Conservation (phyloP, 176 grass and related monocot genomes). For the Oryza punctata region DNA sequence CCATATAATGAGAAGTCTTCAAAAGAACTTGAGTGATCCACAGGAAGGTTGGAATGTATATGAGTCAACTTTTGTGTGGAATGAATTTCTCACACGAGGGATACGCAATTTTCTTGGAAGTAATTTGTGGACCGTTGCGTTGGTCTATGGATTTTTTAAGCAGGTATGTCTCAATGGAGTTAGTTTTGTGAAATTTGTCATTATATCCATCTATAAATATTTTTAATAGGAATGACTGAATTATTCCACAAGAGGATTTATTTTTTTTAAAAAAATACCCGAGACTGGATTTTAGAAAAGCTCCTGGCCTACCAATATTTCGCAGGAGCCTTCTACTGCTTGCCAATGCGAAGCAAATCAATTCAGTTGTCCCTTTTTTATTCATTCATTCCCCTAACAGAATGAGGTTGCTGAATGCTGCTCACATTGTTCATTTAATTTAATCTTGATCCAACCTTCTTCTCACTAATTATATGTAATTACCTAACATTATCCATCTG, state of each 20-base stretch:
- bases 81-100: constrained; percentile 71
- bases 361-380: not conserved
- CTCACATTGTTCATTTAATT: not conserved
- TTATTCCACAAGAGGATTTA: not conserved
- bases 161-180: constrained; percentile 56
- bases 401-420: constrained; percentile 10
- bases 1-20: constrained; percentile 80
- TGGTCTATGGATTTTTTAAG: constrained; percentile 95
- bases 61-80: constrained; percentile 93
- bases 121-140: constrained; percentile 75
- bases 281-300: not conserved
- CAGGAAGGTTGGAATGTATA: constrained; percentile 59
- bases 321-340: not conserved
- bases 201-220: not conserved
- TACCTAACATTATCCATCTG: not conserved
- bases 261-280: not conserved
- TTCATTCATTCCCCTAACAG: constrained; percentile 15
- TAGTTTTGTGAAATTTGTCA: constrained; percentile 16
- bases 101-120: constrained; percentile 60
- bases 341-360: not conserved
- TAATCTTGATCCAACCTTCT: constrained; percentile 4
- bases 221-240: not conserved
- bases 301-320: not conserved
- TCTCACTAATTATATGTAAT: not conserved
- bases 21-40: constrained; percentile 78